Evolutionary conservation across 768 basidiomycete genomes (phyloP).

Genomic region (Megacollybia marginata): DNA sequence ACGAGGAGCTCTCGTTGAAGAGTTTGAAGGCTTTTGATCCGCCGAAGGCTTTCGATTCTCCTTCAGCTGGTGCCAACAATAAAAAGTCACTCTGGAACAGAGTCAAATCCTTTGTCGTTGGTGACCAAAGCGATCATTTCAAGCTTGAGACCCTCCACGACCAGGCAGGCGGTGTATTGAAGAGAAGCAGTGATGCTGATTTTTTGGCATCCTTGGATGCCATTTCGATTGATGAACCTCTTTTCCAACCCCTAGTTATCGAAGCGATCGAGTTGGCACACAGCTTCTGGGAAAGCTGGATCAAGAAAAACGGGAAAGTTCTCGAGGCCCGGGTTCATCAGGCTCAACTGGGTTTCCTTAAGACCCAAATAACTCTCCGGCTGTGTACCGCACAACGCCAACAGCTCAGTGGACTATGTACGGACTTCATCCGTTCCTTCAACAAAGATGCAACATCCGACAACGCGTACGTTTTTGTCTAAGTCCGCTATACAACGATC

Average conservation of each 20-base stretch:
- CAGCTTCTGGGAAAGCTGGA: neutral
- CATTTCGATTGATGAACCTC: slow-evolving; percentile 7
- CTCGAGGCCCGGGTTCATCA: neutral
- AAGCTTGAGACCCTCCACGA: no score
- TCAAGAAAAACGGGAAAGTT: neutral
- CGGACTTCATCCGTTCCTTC: no score
- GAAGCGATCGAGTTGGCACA: slow-evolving; percentile 4
- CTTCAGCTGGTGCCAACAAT: no score
- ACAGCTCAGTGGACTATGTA: no score
- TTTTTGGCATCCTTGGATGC: slow-evolving; percentile 9
- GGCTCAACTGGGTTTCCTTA: no score
- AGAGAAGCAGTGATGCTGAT: slow-evolving; percentile 1
- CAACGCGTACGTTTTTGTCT: neutral
- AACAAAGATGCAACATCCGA: no score
- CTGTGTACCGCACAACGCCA: no score
- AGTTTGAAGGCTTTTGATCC: no score
- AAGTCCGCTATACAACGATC: neutral
- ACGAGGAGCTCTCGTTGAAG: neutral
- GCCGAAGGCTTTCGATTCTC: neutral
- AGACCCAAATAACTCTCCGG: no score
- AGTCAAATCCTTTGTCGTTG: no score
- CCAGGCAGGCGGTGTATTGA: no score
- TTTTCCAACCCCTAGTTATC: slow-evolving; percentile 3
- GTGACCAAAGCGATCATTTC: no score
- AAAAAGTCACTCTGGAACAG: neutral